A percentile compares a stretch with the other conserved stretches of the same genome.
These are phyloP conservation scores for Pythium chondricola DNA, from an alignment of 352 stramenopile species.

Conservation along the genomic window DNA sequence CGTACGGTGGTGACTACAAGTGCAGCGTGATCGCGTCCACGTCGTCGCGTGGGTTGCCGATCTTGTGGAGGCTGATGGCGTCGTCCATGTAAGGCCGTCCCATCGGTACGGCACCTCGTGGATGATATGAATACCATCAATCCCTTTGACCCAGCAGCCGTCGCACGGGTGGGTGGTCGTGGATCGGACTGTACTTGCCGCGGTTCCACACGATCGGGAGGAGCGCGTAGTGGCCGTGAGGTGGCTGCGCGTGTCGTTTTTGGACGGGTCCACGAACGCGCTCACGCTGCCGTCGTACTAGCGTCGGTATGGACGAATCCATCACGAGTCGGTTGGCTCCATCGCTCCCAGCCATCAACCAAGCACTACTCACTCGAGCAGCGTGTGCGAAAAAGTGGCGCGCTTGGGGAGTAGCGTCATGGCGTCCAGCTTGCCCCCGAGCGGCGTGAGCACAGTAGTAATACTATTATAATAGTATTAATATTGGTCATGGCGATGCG, in stretches of 20 bases:
- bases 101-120: slow-evolving; percentile 65
- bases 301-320: background rate
- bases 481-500: no score
- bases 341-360: background rate
- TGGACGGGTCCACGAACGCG: slow-evolving; percentile 54
- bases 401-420: slow-evolving; percentile 33
- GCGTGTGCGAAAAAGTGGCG: slow-evolving; percentile 22
- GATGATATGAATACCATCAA: slow-evolving; percentile 52
- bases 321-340: background rate
- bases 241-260: slow-evolving; percentile 89
- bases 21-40: slow-evolving; percentile 67
- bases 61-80: slow-evolving; percentile 75
- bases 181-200: slow-evolving; percentile 67
- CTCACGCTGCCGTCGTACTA: slow-evolving; percentile 34
- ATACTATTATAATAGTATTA: no score
- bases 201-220: slow-evolving; percentile 91
- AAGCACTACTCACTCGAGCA: slow-evolving; percentile 30
- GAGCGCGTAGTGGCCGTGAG: slow-evolving; percentile 89
- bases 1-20: slow-evolving; percentile 79
- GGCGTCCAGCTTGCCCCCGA: slow-evolving; percentile 27
- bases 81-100: slow-evolving; percentile 56
- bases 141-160: slow-evolving; percentile 77
- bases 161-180: slow-evolving; percentile 88
- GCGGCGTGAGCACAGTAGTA: slow-evolving; percentile 27
- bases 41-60: slow-evolving; percentile 45